These are phyloP conservation scores for Leonotis leonurus DNA, from an alignment of 257 asterid genomes.

Conservation along the genomic window DNA sequence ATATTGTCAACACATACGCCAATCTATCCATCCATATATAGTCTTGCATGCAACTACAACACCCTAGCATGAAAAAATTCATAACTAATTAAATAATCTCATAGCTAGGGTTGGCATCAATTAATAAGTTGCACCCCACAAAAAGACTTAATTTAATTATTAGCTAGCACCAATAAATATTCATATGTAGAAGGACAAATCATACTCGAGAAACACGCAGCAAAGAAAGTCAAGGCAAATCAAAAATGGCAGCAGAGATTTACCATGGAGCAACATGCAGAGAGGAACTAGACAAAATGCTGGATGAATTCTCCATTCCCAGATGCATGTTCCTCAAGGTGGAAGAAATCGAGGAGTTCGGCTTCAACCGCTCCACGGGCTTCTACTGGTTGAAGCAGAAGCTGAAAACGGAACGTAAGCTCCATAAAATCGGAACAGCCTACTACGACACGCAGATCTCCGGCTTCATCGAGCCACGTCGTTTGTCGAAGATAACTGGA, in stretches of 20 bases:
- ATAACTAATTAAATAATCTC: no score
- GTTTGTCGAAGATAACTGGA: not conserved
- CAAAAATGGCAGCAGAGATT: slow-evolving; percentile 1
- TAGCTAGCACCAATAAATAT: no score
- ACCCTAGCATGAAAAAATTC: no score
- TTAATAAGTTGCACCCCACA: no score
- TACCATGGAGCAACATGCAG: slow-evolving; percentile 2
- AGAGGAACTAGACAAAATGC: not conserved
- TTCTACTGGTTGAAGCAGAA: slow-evolving; percentile 8
- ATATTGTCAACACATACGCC: no score
- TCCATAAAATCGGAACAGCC: not conserved
- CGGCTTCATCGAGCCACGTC: not conserved
- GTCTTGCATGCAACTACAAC: no score
- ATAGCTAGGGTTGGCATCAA: no score
- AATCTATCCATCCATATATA: no score
- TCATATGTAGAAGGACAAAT: no score
- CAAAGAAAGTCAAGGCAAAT: not conserved
- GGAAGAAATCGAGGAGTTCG: not conserved
- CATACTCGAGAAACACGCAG: not conserved
- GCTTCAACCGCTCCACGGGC: not conserved
- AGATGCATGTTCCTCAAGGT: not conserved
- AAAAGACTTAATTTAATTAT: no score
- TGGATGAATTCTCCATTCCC: slow-evolving; percentile 11
- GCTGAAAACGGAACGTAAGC: not conserved
- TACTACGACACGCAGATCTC: not conserved